Evolutionary conservation across 2,329 filamentous ascomycete genomes (phyloP).

Genomic region (Leptographium galeiforme): DNA sequence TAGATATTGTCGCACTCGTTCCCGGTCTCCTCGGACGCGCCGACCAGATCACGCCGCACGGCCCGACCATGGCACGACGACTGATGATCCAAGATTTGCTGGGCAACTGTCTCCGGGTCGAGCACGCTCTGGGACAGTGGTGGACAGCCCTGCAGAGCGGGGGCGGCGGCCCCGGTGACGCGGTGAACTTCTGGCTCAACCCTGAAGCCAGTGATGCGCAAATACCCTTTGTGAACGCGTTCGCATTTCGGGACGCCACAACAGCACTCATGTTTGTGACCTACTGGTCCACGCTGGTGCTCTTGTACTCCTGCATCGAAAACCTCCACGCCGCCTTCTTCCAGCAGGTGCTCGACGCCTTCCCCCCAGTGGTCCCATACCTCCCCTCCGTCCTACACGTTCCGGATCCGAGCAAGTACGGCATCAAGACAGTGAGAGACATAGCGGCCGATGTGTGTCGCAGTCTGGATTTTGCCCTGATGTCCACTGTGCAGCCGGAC

Average conservation of each 20-base stretch:
- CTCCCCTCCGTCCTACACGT: conserved; percentile 19
- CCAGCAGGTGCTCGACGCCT: conserved; percentile 28
- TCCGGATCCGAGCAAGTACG: conserved; percentile 22
- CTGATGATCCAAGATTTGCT: conserved; percentile 35
- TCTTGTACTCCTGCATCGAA: conserved; percentile 35
- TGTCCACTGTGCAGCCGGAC: conserved; percentile 31
- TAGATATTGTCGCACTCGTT: conserved; percentile 35
- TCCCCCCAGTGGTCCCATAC: conserved; percentile 24
- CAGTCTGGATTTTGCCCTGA: conserved; percentile 33
- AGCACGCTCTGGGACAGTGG: conserved; percentile 36
- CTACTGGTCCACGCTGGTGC: conserved; percentile 38
- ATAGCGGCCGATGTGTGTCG: conserved; percentile 37
- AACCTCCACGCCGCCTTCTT: conserved; percentile 29
- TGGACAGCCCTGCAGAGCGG: conserved; percentile 18
- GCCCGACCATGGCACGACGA: conserved; percentile 27
- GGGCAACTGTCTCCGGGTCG: conserved; percentile 31
- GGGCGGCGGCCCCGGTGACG: neutral
- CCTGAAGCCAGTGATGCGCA: conserved; percentile 13
- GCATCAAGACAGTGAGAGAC: conserved; percentile 23
- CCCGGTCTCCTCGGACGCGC: conserved; percentile 32
- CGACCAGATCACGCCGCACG: conserved; percentile 26
- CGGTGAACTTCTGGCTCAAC: conserved; percentile 21
- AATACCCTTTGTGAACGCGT: conserved; percentile 31
- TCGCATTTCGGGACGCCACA: conserved; percentile 29
- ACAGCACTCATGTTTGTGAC: conserved; percentile 35